phyloP scores from a whole-genome alignment of 306 rosid genomes.

The Hylodesmum podocarpum region DNA sequence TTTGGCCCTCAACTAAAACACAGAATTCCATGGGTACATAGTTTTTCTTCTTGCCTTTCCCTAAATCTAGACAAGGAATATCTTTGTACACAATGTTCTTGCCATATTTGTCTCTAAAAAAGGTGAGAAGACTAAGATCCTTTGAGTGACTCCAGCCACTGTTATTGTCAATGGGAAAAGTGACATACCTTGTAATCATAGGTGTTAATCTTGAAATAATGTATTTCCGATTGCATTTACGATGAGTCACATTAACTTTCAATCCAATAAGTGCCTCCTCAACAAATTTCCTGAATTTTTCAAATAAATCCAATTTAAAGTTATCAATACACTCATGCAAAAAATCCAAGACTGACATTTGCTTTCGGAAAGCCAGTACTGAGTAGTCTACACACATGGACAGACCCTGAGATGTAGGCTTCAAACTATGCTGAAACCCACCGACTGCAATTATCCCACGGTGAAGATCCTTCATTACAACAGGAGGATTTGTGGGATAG shows the following conservation, averaged over 20 bases:
- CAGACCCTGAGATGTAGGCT: slow-evolving; percentile 65
- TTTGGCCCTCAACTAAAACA: slow-evolving; percentile 67
- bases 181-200: slow-evolving; percentile 36
- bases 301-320: slow-evolving; percentile 42
- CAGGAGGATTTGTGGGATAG: slow-evolving; percentile 45
- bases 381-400: slow-evolving; percentile 70
- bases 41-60: slow-evolving; percentile 50
- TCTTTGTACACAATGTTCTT: slow-evolving; percentile 46
- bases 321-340: slow-evolving; percentile 38
- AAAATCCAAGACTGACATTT: slow-evolving; percentile 56
- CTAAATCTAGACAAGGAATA: slow-evolving; percentile 79
- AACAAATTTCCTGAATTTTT: slow-evolving; percentile 35
- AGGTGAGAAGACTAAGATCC: slow-evolving; percentile 43
- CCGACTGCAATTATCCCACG: slow-evolving; percentile 49
- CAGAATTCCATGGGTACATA: slow-evolving; percentile 82
- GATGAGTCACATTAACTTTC: slow-evolving; percentile 71
- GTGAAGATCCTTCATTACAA: slow-evolving; percentile 46
- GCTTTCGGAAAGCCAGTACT: slow-evolving; percentile 65
- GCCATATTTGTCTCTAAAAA: slow-evolving; percentile 55
- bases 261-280: slow-evolving; percentile 43
- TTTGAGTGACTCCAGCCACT: slow-evolving; percentile 39
- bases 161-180: slow-evolving; percentile 45
- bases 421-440: slow-evolving; percentile 63
- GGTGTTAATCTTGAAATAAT: slow-evolving; percentile 44
- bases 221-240: slow-evolving; percentile 54